These are phyloP conservation scores for Fusarium sp. DNA, from an alignment of 2,329 filamentous ascomycete species.

Conservation along the genomic window DNA sequence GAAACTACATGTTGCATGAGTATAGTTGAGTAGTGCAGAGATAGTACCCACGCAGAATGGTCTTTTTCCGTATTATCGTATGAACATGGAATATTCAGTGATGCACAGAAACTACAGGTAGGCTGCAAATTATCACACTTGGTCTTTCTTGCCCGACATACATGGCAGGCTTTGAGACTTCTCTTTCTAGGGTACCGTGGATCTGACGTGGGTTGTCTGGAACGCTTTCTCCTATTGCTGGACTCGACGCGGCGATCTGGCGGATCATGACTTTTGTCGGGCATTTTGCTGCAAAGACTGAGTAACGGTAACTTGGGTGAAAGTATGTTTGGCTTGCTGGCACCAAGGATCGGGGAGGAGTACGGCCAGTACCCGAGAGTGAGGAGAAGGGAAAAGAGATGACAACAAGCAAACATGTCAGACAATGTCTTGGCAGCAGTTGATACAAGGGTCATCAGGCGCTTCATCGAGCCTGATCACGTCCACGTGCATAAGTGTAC, in stretches of 20 bases:
- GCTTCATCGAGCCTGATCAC: neutral
- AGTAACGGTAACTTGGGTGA: neutral
- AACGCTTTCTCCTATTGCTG: slow-evolving; percentile 24
- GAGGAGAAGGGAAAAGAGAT: neutral
- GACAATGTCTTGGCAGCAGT: slow-evolving; percentile 8
- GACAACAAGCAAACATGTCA: neutral
- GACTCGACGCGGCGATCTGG: neutral
- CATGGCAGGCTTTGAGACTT: slow-evolving; percentile 49
- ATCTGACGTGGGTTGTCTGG: slow-evolving; percentile 31
- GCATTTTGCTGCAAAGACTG: neutral
- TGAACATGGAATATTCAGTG: slow-evolving; percentile 47
- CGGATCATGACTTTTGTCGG: neutral
- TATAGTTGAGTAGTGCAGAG: fast-evolving
- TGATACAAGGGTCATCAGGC: slow-evolving; percentile 5
- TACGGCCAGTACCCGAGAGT: slow-evolving; percentile 18
- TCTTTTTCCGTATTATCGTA: slow-evolving; percentile 45
- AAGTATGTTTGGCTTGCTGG: neutral
- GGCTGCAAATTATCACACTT: slow-evolving; percentile 52
- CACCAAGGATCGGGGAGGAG: slow-evolving; percentile 29
- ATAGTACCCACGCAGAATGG: slow-evolving; percentile 39
- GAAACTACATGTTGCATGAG: slow-evolving; percentile 38
- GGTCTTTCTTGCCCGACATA: slow-evolving; percentile 50
- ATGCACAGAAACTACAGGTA: slow-evolving; percentile 49
- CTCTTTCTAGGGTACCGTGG: slow-evolving; percentile 45
- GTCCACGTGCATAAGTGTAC: slow-evolving; percentile 6